Evolutionary conservation across 2,329 filamentous ascomycete genomes (phyloP).

Genomic region (Tolypocladium album): DNA sequence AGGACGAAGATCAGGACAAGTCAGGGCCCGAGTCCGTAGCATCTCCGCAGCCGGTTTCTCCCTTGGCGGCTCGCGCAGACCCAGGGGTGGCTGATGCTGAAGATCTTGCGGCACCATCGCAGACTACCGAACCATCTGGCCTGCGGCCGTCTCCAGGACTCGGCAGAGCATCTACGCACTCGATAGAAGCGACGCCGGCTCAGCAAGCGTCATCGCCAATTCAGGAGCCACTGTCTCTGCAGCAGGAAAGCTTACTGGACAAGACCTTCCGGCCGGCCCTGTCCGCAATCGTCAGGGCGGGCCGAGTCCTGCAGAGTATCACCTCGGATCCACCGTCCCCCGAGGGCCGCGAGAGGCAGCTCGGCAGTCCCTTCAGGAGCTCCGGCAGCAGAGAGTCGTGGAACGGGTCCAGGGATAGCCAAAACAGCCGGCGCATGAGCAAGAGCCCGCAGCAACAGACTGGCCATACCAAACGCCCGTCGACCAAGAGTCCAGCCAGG

Average conservation of each 20-base stretch:
- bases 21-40: background rate
- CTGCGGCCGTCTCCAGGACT: slow-evolving; percentile 5
- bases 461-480: slow-evolving; percentile 4
- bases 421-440: slow-evolving; percentile 13
- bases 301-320: slow-evolving; percentile 44
- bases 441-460: slow-evolving; percentile 17
- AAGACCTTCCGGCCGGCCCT: slow-evolving; percentile 31
- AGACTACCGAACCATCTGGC: slow-evolving; percentile 4
- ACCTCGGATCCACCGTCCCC: slow-evolving; percentile 50
- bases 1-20: slow-evolving; percentile 9
- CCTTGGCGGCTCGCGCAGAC: background rate
- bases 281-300: slow-evolving; percentile 48
- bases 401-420: slow-evolving; percentile 15
- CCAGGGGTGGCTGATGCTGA: background rate
- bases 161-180: slow-evolving; percentile 11
- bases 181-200: slow-evolving; percentile 21
- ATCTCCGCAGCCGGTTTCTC: background rate
- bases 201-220: slow-evolving; percentile 27
- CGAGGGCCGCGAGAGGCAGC: slow-evolving; percentile 34
- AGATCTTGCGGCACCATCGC: slow-evolving; percentile 4
- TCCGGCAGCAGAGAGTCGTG: slow-evolving; percentile 24
- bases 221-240: slow-evolving; percentile 20
- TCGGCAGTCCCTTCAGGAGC: slow-evolving; percentile 45
- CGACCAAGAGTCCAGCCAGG: slow-evolving; percentile 7
- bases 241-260: slow-evolving; percentile 15